These are phyloP conservation scores for Heterobasidion parviporum DNA, from an alignment of 1,284 basidiomycete species.

Conservation along the genomic window DNA sequence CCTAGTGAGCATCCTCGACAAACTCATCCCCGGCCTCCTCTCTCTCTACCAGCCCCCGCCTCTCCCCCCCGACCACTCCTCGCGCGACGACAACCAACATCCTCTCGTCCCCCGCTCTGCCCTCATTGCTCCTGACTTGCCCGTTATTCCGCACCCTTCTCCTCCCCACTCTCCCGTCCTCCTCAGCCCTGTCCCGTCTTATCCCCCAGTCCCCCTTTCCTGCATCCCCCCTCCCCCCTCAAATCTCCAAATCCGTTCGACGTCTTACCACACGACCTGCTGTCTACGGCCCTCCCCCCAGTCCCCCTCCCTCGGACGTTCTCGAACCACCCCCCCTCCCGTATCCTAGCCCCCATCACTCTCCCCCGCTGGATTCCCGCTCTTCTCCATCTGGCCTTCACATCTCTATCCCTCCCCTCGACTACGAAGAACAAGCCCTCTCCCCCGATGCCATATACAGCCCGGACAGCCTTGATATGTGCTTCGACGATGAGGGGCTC, in stretches of 20 bases:
- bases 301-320: conserved; percentile 21
- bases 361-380: conserved; percentile 3
- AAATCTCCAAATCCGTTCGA: conserved; percentile 6
- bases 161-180: neutral
- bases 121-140: neutral
- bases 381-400: conserved; percentile 10
- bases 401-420: conserved; percentile 18
- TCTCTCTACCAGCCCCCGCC: conserved; percentile 4
- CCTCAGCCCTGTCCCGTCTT: no score
- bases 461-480: conserved; percentile 33
- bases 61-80: conserved; percentile 3
- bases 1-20: conserved; percentile 7
- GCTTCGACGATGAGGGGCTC: conserved; percentile 68
- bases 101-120: neutral
- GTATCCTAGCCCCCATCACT: conserved; percentile 7
- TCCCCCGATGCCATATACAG: conserved; percentile 2
- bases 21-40: conserved; percentile 9
- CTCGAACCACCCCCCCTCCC: neutral
- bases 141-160: neutral
- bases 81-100: neutral
- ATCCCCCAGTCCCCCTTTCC: no score
- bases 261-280: conserved; percentile 15
- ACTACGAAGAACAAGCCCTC: neutral
- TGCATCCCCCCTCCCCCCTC: conserved; percentile 3
- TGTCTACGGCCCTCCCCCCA: conserved; percentile 27